Evolutionary conservation across 1,284 basidiomycete species (phyloP).

Genomic region (Ganoderma sp.): DNA sequence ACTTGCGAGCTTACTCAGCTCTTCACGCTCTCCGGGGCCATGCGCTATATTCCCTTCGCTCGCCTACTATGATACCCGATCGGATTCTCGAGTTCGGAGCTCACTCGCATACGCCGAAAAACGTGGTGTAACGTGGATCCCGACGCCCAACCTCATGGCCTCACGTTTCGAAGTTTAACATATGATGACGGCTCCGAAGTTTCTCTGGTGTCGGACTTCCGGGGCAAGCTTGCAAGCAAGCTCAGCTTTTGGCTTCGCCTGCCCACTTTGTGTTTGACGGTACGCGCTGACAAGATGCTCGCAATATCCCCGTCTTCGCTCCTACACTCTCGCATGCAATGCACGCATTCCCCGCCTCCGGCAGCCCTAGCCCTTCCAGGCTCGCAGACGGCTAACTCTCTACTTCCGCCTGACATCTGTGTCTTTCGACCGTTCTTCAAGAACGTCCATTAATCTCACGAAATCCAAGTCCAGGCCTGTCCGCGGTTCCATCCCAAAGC

Average conservation of each 20-base stretch:
- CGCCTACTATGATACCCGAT: not conserved
- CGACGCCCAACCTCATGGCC: not conserved
- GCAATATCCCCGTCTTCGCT: conserved; percentile 4
- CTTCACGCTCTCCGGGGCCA: not conserved
- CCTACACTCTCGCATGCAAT: not conserved
- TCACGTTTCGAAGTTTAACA: not conserved
- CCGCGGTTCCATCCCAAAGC: not conserved
- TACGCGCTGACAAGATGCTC: conserved; percentile 5
- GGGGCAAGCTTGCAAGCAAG: not conserved
- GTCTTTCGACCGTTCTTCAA: not conserved
- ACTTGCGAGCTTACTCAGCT: not conserved
- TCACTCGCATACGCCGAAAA: not conserved
- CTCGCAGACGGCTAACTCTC: not conserved
- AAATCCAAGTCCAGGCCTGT: not conserved
- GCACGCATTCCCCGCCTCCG: not conserved
- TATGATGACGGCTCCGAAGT: not conserved
- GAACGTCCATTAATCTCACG: not conserved
- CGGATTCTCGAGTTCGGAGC: not conserved
- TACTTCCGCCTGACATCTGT: not conserved
- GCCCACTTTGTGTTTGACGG: not conserved
- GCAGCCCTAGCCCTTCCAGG: not conserved
- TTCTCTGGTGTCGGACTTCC: not conserved
- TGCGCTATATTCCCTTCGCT: not conserved
- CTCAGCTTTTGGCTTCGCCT: conserved; percentile 1
- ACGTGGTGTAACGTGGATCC: not conserved